phyloP scores from a whole-genome alignment of 2,329 filamentous ascomycete species.

The Clonostachys chloroleuca region DNA sequence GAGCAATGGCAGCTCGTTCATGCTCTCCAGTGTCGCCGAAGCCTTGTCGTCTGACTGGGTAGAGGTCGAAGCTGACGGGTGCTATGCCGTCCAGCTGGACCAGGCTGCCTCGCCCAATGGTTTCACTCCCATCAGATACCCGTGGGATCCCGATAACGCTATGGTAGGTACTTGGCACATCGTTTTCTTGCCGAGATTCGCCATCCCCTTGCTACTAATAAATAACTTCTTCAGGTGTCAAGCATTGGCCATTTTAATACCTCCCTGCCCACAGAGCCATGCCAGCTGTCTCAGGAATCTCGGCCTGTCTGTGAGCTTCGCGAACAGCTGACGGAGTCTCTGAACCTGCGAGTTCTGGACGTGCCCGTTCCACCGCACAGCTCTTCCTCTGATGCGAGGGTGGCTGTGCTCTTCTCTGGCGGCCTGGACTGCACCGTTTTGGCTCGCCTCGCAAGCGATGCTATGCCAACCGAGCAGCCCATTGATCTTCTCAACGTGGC shows the following conservation, averaged over 20 bases:
- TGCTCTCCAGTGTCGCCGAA: conserved; percentile 69
- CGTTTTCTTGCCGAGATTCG: no score
- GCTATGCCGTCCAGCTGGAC: conserved; percentile 63
- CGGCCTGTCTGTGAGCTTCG: conserved; percentile 48
- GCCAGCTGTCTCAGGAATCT: conserved; percentile 20
- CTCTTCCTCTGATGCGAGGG: conserved; percentile 34
- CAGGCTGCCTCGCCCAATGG: not conserved
- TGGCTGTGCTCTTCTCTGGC: conserved; percentile 89
- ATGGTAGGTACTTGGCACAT: no score
- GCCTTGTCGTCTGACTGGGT: conserved; percentile 50
- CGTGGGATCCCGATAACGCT: no score
- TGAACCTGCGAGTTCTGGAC: conserved; percentile 59
- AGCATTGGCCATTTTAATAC: conserved; percentile 50
- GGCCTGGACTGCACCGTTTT: conserved; percentile 90
- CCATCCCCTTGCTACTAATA: not conserved
- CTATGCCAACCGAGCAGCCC: conserved; percentile 62
- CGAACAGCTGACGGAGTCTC: conserved; percentile 52
- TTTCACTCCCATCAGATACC: no score
- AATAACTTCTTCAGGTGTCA: conserved; percentile 45
- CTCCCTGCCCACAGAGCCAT: conserved; percentile 27
- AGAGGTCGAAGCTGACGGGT: conserved; percentile 81
- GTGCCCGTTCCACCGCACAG: conserved; percentile 54
- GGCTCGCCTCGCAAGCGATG: conserved; percentile 73
- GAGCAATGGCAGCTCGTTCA: conserved; percentile 42
- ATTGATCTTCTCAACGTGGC: conserved; percentile 94